Conservation (phyloP, 352 stramenopile species). For the Pythium grandisporangium region DNA sequence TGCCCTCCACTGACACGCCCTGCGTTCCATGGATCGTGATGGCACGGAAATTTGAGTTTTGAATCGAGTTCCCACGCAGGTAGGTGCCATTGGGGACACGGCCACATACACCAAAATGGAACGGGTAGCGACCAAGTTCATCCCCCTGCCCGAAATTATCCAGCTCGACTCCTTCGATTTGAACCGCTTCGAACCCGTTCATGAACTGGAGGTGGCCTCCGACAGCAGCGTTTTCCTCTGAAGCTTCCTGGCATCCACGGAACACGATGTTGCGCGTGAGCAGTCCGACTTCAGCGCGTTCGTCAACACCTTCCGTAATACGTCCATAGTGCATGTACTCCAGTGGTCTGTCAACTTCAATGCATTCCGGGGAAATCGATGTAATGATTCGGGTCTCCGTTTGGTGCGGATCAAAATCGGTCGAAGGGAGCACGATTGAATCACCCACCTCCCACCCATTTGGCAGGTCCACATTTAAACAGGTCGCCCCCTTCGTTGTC, state of each 20-base stretch:
- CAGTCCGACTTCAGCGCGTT: constrained; percentile 49
- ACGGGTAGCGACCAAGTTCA: constrained; percentile 28
- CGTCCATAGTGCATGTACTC: constrained; percentile 26
- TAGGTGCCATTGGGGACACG: constrained; percentile 17
- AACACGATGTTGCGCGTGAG: constrained; percentile 52
- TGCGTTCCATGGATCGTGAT: constrained; percentile 40
- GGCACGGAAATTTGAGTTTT: constrained; percentile 29
- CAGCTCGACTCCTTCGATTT: constrained; percentile 28
- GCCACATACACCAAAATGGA: constrained; percentile 34
- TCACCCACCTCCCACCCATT: constrained; percentile 26
- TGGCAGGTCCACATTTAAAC: constrained; percentile 13
- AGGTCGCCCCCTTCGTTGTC: constrained; percentile 9
- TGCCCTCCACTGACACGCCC: constrained; percentile 23
- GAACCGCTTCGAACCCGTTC: constrained; percentile 16
- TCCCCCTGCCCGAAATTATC: constrained; percentile 35
- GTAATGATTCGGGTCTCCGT: constrained; percentile 26
- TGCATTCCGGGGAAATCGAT: constrained; percentile 7
- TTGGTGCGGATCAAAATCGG: constrained; percentile 27
- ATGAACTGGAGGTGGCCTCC: constrained; percentile 38
- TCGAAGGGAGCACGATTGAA: constrained; percentile 27
- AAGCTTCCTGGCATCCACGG: constrained; percentile 20
- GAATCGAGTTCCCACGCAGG: constrained; percentile 26
- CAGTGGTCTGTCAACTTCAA: constrained; percentile 18
- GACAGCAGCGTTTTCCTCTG: constrained; percentile 4
- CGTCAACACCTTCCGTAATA: constrained; percentile 29